Conservation (phyloP, 441 rosid genomes). For the Mallotus japonicus region DNA sequence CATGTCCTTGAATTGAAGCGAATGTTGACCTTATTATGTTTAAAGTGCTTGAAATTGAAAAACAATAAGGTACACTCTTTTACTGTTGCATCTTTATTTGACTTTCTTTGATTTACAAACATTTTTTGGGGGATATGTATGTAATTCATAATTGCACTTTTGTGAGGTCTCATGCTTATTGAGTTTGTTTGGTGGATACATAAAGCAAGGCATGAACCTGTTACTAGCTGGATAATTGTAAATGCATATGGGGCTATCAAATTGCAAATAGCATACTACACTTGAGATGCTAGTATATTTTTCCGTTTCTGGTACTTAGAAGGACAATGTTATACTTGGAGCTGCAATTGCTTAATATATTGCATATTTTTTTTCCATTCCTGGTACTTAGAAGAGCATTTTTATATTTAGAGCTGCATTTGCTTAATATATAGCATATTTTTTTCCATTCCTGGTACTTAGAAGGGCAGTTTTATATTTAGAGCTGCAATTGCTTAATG, state of each 20-base stretch:
- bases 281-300: not conserved
- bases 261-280: not conserved
- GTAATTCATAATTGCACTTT: not conserved
- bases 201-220: not conserved
- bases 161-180: not conserved
- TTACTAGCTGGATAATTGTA: not conserved
- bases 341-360: not conserved
- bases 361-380: not conserved
- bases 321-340: no score
- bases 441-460: not conserved
- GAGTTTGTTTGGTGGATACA: not conserved
- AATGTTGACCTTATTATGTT: constrained; percentile 74
- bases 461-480: not conserved
- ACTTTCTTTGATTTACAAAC: not conserved
- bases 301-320: no score
- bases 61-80: constrained; percentile 51
- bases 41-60: constrained; percentile 85
- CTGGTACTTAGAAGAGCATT: not conserved
- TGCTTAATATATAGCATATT: not conserved
- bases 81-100: not conserved
- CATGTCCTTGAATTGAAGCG: constrained; percentile 74
- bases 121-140: not conserved
- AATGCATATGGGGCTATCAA: not conserved
- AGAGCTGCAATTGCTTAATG: not conserved
- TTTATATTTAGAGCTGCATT: not conserved